Conservation (phyloP, 2,329 filamentous ascomycete genomes). For the Fusarium sp. region DNA sequence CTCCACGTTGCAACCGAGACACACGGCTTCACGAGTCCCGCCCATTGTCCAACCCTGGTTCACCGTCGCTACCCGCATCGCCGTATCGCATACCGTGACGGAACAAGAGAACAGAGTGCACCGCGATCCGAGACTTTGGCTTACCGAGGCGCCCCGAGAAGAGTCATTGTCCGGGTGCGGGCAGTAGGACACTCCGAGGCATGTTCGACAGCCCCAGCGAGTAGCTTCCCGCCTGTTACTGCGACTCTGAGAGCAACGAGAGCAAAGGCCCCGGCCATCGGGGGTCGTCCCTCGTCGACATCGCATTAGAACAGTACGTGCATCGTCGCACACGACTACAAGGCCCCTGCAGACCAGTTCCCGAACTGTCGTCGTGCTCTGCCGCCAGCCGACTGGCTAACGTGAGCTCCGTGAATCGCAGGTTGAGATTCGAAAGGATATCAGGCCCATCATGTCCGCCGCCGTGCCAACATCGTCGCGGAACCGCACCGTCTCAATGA, state of each 20-base stretch:
- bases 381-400: conserved; percentile 40
- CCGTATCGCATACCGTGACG: conserved; percentile 31
- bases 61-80: conserved; percentile 37
- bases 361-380: conserved; percentile 34
- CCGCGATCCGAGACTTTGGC: conserved; percentile 32
- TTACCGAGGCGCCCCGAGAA: conserved; percentile 30
- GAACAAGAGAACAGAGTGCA: conserved; percentile 25
- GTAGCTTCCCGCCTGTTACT: conserved; percentile 48
- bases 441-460: conserved; percentile 67
- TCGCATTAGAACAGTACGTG: conserved; percentile 56
- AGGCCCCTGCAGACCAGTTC: conserved; percentile 39
- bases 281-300: conserved; percentile 46
- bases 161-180: conserved; percentile 47
- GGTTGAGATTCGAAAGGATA: conserved; percentile 48
- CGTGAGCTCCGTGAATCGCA: conserved; percentile 28
- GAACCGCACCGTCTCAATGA: conserved; percentile 70
- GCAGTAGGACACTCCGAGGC: conserved; percentile 51
- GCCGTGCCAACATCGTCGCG: conserved; percentile 64
- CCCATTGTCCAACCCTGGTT: conserved; percentile 40
- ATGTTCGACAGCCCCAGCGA: conserved; percentile 52
- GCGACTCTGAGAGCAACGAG: conserved; percentile 42
- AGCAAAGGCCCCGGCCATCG: conserved; percentile 41
- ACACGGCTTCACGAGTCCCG: conserved; percentile 43
- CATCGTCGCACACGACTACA: conserved; percentile 51
- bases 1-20: conserved; percentile 46